phyloP scores from a whole-genome alignment of 306 rosid genomes.

The Vigna hirtella region DNA sequence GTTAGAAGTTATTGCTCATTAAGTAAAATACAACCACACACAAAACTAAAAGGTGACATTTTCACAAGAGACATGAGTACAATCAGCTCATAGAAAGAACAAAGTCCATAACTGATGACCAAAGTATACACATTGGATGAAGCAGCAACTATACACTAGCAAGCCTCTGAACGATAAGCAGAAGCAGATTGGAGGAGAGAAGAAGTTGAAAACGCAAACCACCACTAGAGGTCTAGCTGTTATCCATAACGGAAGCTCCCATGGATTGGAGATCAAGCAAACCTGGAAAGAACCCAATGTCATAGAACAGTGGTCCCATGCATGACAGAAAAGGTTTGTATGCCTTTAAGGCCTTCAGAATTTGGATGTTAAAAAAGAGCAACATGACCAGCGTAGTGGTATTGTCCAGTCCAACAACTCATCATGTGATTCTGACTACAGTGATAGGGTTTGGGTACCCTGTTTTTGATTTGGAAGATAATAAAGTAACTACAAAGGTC shows the following conservation, averaged over 20 bases:
- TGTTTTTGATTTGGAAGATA: not conserved
- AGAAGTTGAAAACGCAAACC: constrained; percentile 4
- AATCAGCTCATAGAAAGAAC: constrained; percentile 1
- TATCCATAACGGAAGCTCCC: constrained; percentile 7
- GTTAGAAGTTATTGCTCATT: not conserved
- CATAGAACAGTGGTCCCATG: not conserved
- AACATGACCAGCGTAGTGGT: not conserved
- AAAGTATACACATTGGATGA: constrained; percentile 1
- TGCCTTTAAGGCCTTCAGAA: not conserved
- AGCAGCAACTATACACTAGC: constrained; percentile 11
- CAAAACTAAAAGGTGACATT: not conserved
- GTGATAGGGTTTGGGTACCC: not conserved
- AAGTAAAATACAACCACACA: not conserved
- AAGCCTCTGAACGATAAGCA: not conserved
- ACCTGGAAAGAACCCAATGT: not conserved
- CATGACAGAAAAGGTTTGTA: not conserved
- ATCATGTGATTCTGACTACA: not conserved
- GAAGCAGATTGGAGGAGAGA: not conserved
- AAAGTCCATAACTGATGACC: not conserved
- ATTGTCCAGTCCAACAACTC: not conserved
- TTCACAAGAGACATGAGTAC: not conserved
- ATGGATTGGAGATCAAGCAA: not conserved
- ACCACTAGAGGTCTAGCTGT: not conserved
- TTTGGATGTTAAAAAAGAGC: constrained; percentile 5
- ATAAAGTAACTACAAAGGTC: constrained; percentile 5